These are phyloP conservation scores for Tetrapisispora taiwanensis DNA, from an alignment of 805 yeast species.

Conservation along the genomic window DNA sequence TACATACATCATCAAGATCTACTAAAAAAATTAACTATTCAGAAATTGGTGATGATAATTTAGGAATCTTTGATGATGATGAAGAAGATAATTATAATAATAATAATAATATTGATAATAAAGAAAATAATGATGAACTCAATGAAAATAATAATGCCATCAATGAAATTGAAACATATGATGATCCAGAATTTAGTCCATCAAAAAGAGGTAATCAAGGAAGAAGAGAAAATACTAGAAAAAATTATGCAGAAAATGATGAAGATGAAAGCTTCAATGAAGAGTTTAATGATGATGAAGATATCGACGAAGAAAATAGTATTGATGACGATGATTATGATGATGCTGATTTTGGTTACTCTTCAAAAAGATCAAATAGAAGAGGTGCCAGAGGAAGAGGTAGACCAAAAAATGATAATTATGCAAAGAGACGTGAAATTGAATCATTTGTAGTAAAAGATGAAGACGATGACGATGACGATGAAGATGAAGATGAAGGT, in stretches of 20 bases:
- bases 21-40: constrained; percentile 30
- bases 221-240: constrained; percentile 3
- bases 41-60: constrained; percentile 27
- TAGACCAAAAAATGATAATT: constrained; percentile 9
- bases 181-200: constrained; percentile 1
- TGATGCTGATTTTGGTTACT: constrained; percentile 15
- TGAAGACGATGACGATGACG: constrained; percentile 21
- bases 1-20: constrained; percentile 27
- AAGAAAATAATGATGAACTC: constrained; percentile 5
- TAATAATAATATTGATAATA: constrained; percentile 4
- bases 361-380: not conserved
- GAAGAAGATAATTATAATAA: constrained; percentile 5
- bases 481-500: constrained; percentile 17
- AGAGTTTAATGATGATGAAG: constrained; percentile 3
- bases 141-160: constrained; percentile 12
- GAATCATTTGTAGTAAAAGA: constrained; percentile 24
- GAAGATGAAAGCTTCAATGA: constrained; percentile 30
- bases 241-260: constrained; percentile 12
- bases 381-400: constrained; percentile 4
- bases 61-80: constrained; percentile 15
- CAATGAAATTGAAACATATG: not conserved
- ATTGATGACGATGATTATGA: constrained; percentile 28
- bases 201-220: constrained; percentile 7
- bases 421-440: constrained; percentile 14
- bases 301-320: constrained; percentile 26